These are phyloP conservation scores for Coprinopsis strossmayeri DNA, from an alignment of 768 basidiomycete genomes.

Conservation along the genomic window DNA sequence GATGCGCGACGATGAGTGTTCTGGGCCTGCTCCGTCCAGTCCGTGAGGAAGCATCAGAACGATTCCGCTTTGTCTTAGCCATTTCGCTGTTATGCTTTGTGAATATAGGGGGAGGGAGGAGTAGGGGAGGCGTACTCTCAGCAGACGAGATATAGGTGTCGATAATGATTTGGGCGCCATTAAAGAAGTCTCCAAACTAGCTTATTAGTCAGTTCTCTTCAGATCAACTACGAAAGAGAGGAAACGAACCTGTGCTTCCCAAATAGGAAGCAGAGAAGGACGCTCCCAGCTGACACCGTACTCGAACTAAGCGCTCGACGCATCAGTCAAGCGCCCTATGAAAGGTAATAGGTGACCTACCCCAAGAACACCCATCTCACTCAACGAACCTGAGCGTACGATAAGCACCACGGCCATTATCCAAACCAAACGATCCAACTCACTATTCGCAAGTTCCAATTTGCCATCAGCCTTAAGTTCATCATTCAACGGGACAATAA, in stretches of 20 bases:
- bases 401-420: neutral
- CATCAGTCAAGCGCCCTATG: no score
- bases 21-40: conserved; percentile 87
- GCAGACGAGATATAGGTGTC: conserved; percentile 84
- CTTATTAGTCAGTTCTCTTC: neutral
- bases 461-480: conserved; percentile 53
- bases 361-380: conserved; percentile 85
- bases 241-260: conserved; percentile 66
- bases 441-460: conserved; percentile 85
- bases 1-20: conserved; percentile 84
- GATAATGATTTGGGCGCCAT: conserved; percentile 85
- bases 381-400: conserved; percentile 72
- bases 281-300: conserved; percentile 88
- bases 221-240: neutral
- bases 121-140: conserved; percentile 53
- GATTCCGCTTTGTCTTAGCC: conserved; percentile 87
- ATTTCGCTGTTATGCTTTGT: conserved; percentile 60
- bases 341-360: no score
- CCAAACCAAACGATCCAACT: conserved; percentile 14
- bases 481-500: conserved; percentile 78
- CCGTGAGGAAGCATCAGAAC: conserved; percentile 86
- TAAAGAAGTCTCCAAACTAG: conserved; percentile 87
- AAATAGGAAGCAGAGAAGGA: conserved; percentile 75
- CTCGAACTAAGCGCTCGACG: no score
- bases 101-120: neutral